Base-by-base conservation (phyloP, 768 basidiomycete species). In the Grammothele lineata region DNA sequence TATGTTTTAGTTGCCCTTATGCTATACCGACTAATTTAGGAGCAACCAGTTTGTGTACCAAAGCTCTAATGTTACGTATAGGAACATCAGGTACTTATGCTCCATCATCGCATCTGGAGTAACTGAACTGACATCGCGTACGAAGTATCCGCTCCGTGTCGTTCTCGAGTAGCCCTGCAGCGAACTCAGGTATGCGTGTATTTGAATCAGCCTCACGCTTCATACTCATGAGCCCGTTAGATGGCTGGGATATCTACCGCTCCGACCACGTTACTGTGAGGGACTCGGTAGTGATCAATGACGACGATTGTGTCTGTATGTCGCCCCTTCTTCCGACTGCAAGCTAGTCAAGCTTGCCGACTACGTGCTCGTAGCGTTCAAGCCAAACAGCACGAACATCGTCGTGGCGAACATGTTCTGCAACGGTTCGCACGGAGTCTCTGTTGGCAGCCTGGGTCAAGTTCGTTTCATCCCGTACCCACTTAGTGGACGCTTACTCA, bases 171-270 rank as follows among this genome's bases (percentile, higher is more conserved):
- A 59, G 60, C 17, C 63, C 66, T 2, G 51, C 68, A 1, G 57
- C 47, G 7, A 72, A 72, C 40, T 62, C 69, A 5, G 70, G 68
- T n/a, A n/a, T n/a, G n/a, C n/a, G n/a, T n/a, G n/a, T n/a, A n/a
- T n/a, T n/a, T n/a, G 64, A 27, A n/a, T 54, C 37, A 6, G 17
- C 1, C 15, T 40, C n/a, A n/a, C n/a, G n/a, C n/a, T n/a, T n/a
- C n/a, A n/a, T n/a, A n/a, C n/a, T n/a, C n/a, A n/a, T n/a, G n/a
- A n/a, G n/a, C n/a, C 23, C 37, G n/a, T 8, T 37, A 64, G 74
- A 76, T 43, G 75, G 71, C n/a, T 74, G 73, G 72, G 73, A 77
- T 49, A 73, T 73, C 48, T 76, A 75, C 50, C 68, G 71, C 35
- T 72, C 68, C 10, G 57, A 59, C 2, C 43, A 54, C 24, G 60